Base-by-base conservation (phyloP, 192 early-diverging fungal genomes). In the Helicostylum pulchrum region DNA sequence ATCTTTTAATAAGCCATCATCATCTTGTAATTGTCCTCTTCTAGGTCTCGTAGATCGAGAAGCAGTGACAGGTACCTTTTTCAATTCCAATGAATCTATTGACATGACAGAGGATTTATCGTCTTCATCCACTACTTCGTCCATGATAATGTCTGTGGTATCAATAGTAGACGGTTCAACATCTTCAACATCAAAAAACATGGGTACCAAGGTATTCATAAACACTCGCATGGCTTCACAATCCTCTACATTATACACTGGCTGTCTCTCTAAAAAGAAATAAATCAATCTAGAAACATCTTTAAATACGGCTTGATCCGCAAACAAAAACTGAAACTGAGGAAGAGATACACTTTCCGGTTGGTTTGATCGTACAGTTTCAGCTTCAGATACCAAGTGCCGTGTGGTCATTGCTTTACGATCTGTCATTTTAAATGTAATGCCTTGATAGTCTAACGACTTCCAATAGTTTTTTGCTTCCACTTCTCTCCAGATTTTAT, bases 391-490 rank as follows among this genome's bases (percentile, higher is more conserved):
- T 0, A 94, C 73, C 42, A 96, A 82, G 2, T 78, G 72, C 75
- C 94, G 94, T 49, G 81, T 69, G 21, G 85, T 78, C 39, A 90
- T 84, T 15, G 69, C 83, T 53, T 92, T 95, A 46, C 89, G 84
- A 78, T 99, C 97, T 4, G 81, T 73, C 1, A 81, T 68, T 67
- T 96, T 97, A 80, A 98, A 94, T 11, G 82, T 82, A 53, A 93
- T 85, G 6, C 94, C 92, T 72, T 96, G 92, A 72, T 98, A 90
- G 76, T 99, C 97, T 56, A 99, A 77, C 2, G 96, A 84, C 53
- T 94, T 94, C 74, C 92, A 92, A 77, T 90, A 98, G 79, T 97
- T 98, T 65, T 92, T 94, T 34, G 80, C 63, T 49, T 98, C 95
- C 31, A 85, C 81, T 56, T 98, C 95, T 21, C 93, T 86, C 97